Percentiles rank a stretch among this genome's conserved stretches.
phyloP scores from a whole-genome alignment of 1,284 basidiomycete genomes.

The Abortiporus biennis region DNA sequence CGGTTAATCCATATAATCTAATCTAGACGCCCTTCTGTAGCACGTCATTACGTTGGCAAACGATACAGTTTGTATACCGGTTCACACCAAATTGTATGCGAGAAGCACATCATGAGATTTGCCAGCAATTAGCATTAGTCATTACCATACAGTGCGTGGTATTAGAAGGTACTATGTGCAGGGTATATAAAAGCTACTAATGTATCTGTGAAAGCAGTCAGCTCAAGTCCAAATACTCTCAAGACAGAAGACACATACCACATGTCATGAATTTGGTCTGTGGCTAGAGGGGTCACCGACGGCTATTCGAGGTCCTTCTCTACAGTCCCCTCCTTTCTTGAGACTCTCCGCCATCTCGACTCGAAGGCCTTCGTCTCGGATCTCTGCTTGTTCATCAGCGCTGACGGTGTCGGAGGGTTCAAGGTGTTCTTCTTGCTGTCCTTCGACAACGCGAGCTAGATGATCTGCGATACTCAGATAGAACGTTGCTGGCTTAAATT shows the following conservation, averaged over 20 bases:
- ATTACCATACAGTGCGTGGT: neutral
- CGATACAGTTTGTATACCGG: too few relatives aligned
- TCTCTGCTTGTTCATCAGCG: constrained; percentile 18
- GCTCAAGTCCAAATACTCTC: too few relatives aligned
- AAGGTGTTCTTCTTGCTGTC: constrained; percentile 16
- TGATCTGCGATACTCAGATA: constrained; percentile 76
- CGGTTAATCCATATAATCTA: too few relatives aligned
- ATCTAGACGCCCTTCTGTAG: neutral
- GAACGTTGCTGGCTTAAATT: constrained; percentile 85
- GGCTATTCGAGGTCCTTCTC: too few relatives aligned
- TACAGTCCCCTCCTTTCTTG: constrained; percentile 15
- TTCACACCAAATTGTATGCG: too few relatives aligned
- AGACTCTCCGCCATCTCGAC: constrained; percentile 27
- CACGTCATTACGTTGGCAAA: too few relatives aligned
- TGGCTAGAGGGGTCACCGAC: too few relatives aligned
- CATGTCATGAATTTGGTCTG: too few relatives aligned
- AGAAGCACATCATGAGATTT: too few relatives aligned
- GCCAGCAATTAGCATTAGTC: neutral
- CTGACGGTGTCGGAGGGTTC: constrained; percentile 5
- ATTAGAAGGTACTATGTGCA: neutral
- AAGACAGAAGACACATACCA: too few relatives aligned
- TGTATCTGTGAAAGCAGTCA: too few relatives aligned
- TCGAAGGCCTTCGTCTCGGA: constrained; percentile 20
- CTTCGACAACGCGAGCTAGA: constrained; percentile 66
- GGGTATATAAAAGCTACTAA: neutral